Conservation (phyloP, 371 early-diverging fungal genomes). For the Syncephalastrum monosporum region DNA sequence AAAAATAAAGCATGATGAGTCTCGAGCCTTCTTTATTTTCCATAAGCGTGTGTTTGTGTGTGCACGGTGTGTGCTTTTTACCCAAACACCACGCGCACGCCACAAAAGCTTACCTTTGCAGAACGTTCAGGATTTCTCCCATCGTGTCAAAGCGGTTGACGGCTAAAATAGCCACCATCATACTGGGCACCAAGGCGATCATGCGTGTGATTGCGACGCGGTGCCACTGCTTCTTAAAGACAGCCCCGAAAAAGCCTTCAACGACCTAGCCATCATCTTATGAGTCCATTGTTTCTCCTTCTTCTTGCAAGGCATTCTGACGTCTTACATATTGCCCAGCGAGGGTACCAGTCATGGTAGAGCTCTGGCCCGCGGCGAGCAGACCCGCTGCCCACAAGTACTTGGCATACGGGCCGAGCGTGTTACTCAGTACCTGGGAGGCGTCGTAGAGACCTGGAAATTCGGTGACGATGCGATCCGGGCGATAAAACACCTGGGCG, state of each 20-base stretch:
- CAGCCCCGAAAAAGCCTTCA: constrained; percentile 65
- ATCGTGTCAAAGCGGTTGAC: constrained; percentile 62
- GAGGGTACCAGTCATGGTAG: constrained; percentile 75
- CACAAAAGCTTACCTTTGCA: constrained; percentile 40
- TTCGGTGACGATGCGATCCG: constrained; percentile 25
- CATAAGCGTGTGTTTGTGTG: background rate
- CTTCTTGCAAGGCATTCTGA: background rate
- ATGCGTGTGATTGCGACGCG: constrained; percentile 63
- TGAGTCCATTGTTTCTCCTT: background rate
- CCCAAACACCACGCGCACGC: background rate
- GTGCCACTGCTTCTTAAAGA: constrained; percentile 68
- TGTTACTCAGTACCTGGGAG: constrained; percentile 52
- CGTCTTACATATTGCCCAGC: constrained; percentile 70
- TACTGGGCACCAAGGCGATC: constrained; percentile 67
- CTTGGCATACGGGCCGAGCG: constrained; percentile 58
- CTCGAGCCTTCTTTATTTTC: no score
- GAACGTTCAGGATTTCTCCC: constrained; percentile 67
- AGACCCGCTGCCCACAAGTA: constrained; percentile 70
- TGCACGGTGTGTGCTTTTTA: background rate
- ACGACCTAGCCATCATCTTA: constrained; percentile 11
- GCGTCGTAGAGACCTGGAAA: constrained; percentile 60
- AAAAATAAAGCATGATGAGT: no score
- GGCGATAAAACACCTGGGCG: constrained; percentile 58
- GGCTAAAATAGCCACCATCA: constrained; percentile 64
- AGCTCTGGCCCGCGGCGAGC: constrained; percentile 72